Conservation (phyloP, 805 yeast species). For the Teunomyces tritomae region DNA sequence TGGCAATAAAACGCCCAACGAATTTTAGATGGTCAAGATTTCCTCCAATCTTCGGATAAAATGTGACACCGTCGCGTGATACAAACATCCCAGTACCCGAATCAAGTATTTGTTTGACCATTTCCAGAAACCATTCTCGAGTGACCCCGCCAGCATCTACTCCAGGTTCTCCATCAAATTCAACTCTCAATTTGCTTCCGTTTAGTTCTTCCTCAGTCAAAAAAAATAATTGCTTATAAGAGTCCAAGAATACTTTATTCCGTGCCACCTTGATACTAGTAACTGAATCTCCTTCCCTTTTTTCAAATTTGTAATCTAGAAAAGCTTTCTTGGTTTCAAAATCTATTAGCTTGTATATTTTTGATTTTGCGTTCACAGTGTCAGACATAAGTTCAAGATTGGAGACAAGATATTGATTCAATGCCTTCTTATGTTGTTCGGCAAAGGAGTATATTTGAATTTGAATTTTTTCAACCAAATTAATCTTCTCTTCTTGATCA, state of each 20-base stretch:
- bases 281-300: constrained; percentile 45
- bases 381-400: constrained; percentile 95
- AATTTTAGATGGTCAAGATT: constrained; percentile 92
- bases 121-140: constrained; percentile 95
- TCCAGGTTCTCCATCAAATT: constrained; percentile 90
- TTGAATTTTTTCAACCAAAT: constrained; percentile 26
- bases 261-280: constrained; percentile 66
- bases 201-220: constrained; percentile 71
- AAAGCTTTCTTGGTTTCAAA: constrained; percentile 90
- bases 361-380: constrained; percentile 86
- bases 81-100: constrained; percentile 90
- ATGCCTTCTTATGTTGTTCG: constrained; percentile 78
- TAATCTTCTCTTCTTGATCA: constrained; percentile 8
- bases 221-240: constrained; percentile 78
- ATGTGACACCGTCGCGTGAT: constrained; percentile 86
- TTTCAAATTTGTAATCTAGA: constrained; percentile 66
- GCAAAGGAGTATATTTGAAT: constrained; percentile 75
- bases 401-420: constrained; percentile 86
- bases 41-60: constrained; percentile 92
- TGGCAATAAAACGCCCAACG: constrained; percentile 90
- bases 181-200: constrained; percentile 68
- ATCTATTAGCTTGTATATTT: constrained; percentile 84
- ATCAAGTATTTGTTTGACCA: constrained; percentile 91
- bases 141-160: constrained; percentile 98
- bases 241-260: constrained; percentile 87